phyloP scores from a whole-genome alignment of 768 basidiomycete genomes.

The Mycena galopus region DNA sequence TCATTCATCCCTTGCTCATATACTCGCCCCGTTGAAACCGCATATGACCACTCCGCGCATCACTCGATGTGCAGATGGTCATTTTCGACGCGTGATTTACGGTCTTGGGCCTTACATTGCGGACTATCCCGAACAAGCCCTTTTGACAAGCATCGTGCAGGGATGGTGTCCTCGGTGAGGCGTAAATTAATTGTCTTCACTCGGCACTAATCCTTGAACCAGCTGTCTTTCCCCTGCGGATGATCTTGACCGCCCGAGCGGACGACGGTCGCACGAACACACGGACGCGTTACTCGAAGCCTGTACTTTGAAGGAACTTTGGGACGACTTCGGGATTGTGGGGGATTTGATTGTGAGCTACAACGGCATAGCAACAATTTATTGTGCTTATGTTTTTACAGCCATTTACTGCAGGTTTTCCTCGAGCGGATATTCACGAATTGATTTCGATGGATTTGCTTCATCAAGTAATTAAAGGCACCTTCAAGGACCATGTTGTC shows the following conservation, averaged over 20 bases:
- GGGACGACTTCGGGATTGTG: slow-evolving; percentile 40
- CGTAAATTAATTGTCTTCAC: not conserved
- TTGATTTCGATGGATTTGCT: slow-evolving; percentile 46
- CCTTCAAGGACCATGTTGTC: slow-evolving; percentile 40
- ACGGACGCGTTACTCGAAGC: slow-evolving; percentile 32
- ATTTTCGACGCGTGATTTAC: slow-evolving; percentile 37
- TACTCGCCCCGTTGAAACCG: too few relatives aligned
- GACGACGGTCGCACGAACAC: slow-evolving; percentile 32
- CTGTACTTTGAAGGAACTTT: slow-evolving; percentile 34
- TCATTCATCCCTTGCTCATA: too few relatives aligned
- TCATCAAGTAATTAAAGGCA: too few relatives aligned
- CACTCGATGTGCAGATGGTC: slow-evolving; percentile 23
- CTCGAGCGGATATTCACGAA: slow-evolving; percentile 46
- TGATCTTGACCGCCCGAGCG: not conserved
- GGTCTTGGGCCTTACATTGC: slow-evolving; percentile 40
- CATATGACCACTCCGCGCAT: too few relatives aligned
- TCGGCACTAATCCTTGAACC: not conserved
- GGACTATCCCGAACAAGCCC: slow-evolving; percentile 45
- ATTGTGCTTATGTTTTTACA: slow-evolving; percentile 24
- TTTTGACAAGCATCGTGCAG: slow-evolving; percentile 30
- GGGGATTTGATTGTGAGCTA: slow-evolving; percentile 33
- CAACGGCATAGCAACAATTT: too few relatives aligned
- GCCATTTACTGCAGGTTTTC: slow-evolving; percentile 43
- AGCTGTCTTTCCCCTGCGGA: slow-evolving; percentile 1
- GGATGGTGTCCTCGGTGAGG: slow-evolving; percentile 44